These are phyloP conservation scores for Fusarium vanettenii DNA, from an alignment of 2,329 filamentous ascomycete genomes.

Conservation along the genomic window DNA sequence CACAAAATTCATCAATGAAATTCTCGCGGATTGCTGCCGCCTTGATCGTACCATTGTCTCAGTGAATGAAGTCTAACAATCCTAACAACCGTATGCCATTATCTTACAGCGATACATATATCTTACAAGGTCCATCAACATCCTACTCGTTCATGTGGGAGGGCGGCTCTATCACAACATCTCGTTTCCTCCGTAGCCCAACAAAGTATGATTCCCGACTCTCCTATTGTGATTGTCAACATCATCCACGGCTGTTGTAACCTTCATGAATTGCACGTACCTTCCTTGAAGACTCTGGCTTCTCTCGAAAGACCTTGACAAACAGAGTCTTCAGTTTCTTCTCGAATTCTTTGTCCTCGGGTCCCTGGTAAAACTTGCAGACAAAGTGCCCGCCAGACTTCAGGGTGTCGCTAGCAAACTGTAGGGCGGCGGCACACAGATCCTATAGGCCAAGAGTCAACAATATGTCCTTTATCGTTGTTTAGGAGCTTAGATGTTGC, in stretches of 20 bases:
- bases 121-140: background rate
- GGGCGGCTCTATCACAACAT: constrained; percentile 44
- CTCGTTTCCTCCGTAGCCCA: constrained; percentile 74
- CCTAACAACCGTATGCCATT: background rate
- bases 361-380: constrained; percentile 97
- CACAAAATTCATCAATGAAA: constrained; percentile 53
- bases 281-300: constrained; percentile 89
- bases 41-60: constrained; percentile 32
- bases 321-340: constrained; percentile 81
- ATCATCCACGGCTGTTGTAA: background rate
- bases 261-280: constrained; percentile 58
- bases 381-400: constrained; percentile 88
- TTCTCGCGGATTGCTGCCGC: constrained; percentile 43
- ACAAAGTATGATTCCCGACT: constrained; percentile 87
- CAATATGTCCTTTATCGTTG: background rate
- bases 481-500: constrained; percentile 41
- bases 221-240: constrained; percentile 44
- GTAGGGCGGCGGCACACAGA: constrained; percentile 85
- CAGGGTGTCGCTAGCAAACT: constrained; percentile 87
- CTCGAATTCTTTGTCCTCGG: constrained; percentile 86
- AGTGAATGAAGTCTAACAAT: background rate
- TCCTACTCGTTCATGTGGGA: background rate
- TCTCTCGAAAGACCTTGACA: constrained; percentile 82
- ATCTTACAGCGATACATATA: background rate
- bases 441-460: constrained; percentile 67